These are phyloP conservation scores for Penicillium coprophilum DNA, from an alignment of 495 filamentous ascomycete species.

Conservation along the genomic window DNA sequence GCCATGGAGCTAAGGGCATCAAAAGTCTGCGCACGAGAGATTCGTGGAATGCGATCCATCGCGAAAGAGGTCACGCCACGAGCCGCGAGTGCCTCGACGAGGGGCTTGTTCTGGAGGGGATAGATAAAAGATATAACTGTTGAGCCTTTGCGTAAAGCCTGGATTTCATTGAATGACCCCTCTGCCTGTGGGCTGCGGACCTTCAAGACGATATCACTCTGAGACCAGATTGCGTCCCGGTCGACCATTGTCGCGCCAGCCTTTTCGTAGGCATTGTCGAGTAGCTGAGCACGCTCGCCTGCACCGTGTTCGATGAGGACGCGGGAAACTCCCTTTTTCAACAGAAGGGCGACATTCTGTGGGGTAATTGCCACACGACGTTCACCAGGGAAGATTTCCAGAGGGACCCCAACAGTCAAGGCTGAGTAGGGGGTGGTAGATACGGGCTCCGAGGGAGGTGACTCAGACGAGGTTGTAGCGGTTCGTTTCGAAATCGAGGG, in stretches of 20 bases:
- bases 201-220: slow-evolving; percentile 75
- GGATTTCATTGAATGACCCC: slow-evolving; percentile 55
- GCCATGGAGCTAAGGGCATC: slow-evolving; percentile 78
- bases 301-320: slow-evolving; percentile 74
- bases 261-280: slow-evolving; percentile 66
- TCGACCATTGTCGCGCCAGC: slow-evolving; percentile 73
- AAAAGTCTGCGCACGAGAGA: slow-evolving; percentile 78
- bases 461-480: slow-evolving; percentile 24
- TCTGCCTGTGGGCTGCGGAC: slow-evolving; percentile 64
- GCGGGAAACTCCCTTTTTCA: slow-evolving; percentile 75
- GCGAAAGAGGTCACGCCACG: slow-evolving; percentile 68
- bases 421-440: slow-evolving; percentile 65
- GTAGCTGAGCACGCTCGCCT: slow-evolving; percentile 69
- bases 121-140: slow-evolving; percentile 76
- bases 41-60: slow-evolving; percentile 83
- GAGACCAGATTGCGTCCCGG: slow-evolving; percentile 58
- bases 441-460: slow-evolving; percentile 45
- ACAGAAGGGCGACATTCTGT: slow-evolving; percentile 70
- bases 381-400: slow-evolving; percentile 69
- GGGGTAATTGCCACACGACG: slow-evolving; percentile 78
- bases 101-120: slow-evolving; percentile 65
- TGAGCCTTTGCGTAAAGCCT: slow-evolving; percentile 57
- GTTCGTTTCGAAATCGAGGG: slow-evolving; percentile 23
- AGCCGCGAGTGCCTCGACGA: slow-evolving; percentile 66
- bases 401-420: slow-evolving; percentile 68